Conservation (phyloP, 2,329 filamentous ascomycete species). For the Fusarium austroafricanum region DNA sequence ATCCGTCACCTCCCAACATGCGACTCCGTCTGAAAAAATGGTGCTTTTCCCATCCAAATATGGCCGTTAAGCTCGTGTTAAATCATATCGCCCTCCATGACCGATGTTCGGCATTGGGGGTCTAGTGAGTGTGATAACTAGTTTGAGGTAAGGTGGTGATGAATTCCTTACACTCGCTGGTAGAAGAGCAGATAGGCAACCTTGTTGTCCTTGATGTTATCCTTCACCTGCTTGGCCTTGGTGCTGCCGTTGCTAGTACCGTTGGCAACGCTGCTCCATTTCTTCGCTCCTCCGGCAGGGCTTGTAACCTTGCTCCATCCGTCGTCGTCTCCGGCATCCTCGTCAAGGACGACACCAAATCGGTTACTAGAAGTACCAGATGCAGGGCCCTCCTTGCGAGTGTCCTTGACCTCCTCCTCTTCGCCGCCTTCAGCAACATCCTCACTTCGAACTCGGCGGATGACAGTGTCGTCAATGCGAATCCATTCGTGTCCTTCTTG, state of each 20-base stretch:
- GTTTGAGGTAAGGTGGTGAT: conserved; percentile 5
- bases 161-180: conserved; percentile 70
- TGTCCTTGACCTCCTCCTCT: conserved; percentile 78
- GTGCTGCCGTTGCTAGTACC: conserved; percentile 66
- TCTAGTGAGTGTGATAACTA: conserved; percentile 33
- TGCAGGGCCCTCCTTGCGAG: conserved; percentile 41
- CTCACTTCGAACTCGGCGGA: conserved; percentile 84
- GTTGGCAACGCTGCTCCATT: conserved; percentile 76
- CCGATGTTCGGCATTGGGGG: conserved; percentile 24
- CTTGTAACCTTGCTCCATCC: conserved; percentile 86
- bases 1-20: conserved; percentile 37
- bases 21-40: conserved; percentile 43
- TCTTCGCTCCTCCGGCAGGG: conserved; percentile 73
- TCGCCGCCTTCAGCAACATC: conserved; percentile 89
- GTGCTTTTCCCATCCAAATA: conserved; percentile 45
- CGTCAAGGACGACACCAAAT: conserved; percentile 76
- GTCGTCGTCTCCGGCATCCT: conserved; percentile 73
- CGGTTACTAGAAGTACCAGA: conserved; percentile 71
- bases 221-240: conserved; percentile 69
- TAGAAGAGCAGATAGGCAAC: conserved; percentile 98
- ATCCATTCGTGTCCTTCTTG: conserved; percentile 98
- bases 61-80: conserved; percentile 43
- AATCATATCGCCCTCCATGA: conserved; percentile 38
- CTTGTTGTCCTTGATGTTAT: conserved; percentile 88
- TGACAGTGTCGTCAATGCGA: conserved; percentile 91